phyloP scores from a whole-genome alignment of 208 protist genomes.

The Acanthamoeba lenticulata region DNA sequence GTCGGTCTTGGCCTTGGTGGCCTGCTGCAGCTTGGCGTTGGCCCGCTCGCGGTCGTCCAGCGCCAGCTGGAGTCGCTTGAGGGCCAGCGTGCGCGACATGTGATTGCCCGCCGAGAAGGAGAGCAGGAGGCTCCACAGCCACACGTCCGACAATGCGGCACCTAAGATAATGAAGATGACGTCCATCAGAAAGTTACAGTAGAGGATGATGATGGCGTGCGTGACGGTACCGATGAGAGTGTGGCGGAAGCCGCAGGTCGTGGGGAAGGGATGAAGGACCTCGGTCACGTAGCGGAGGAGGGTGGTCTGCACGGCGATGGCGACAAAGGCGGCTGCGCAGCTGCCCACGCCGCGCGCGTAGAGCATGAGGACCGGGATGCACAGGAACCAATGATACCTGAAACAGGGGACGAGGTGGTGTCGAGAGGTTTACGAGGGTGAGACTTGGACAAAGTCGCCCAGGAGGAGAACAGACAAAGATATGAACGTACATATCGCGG shows the following conservation, averaged over 20 bases:
- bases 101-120: not conserved
- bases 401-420: not conserved
- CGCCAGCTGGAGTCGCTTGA: not conserved
- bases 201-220: not conserved
- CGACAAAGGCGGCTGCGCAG: not conserved
- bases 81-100: not conserved
- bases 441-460: too few relatives aligned
- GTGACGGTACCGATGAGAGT: not conserved
- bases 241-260: not conserved
- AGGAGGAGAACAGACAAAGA: not conserved
- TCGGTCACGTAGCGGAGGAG: not conserved
- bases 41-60: not conserved
- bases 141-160: not conserved
- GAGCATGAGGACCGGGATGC: not conserved
- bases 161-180: not conserved
- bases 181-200: not conserved
- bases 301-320: not conserved
- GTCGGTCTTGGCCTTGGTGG: constrained; percentile 20
- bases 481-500: not conserved
- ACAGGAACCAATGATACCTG: not conserved
- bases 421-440: not conserved
- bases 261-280: not conserved
- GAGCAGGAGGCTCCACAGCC: not conserved
- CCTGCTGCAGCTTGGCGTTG: not conserved
- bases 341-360: not conserved